phyloP scores from a whole-genome alignment of 2,329 filamentous ascomycete species.

The Aspergillus latus region DNA sequence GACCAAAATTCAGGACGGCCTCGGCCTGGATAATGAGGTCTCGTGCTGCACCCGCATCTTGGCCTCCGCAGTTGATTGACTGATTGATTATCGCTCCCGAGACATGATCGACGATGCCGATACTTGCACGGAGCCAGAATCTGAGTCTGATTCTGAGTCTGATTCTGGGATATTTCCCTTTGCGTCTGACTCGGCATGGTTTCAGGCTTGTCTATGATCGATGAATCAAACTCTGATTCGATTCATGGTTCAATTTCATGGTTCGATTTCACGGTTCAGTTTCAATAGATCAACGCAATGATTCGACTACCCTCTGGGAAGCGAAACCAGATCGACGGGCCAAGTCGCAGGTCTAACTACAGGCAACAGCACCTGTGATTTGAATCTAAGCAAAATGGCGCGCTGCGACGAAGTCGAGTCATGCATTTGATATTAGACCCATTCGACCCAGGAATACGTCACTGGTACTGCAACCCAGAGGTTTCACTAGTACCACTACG shows the following conservation, averaged over 20 bases:
- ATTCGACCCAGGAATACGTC: background rate
- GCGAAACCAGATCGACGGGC: background rate
- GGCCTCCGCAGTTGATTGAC: background rate
- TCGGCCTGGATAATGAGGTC: background rate
- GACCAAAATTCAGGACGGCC: background rate
- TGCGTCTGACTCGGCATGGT: background rate
- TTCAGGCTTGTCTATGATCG: background rate
- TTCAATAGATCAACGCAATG: no score
- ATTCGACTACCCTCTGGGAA: no score
- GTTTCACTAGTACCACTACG: background rate
- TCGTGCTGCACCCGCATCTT: background rate
- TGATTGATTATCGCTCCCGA: background rate
- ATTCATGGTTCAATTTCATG: no score
- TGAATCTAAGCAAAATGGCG: background rate
- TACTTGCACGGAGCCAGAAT: background rate
- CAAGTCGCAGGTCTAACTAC: background rate
- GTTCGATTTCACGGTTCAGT: no score
- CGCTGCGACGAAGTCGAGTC: background rate
- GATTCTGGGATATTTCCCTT: background rate
- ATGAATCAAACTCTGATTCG: background rate
- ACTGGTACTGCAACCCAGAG: background rate
- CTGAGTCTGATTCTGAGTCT: background rate
- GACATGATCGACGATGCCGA: conserved; percentile 1
- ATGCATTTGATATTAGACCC: background rate
- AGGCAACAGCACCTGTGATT: background rate